Evolutionary conservation across 495 filamentous ascomycete species (phyloP).

Genomic region (Lasiosphaeriaceae sp.): DNA sequence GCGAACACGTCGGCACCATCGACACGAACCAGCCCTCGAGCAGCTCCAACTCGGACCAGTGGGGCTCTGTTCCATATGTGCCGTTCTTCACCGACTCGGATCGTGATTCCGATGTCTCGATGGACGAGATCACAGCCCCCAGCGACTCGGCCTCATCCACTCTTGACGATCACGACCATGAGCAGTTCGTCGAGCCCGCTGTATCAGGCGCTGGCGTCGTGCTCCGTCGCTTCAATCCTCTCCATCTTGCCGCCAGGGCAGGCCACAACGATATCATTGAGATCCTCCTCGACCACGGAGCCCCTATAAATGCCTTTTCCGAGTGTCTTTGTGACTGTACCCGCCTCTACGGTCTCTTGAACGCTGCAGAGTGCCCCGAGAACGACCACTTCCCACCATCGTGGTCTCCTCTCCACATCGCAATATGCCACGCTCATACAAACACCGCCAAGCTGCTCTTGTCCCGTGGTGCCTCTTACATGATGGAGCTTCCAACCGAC

Average conservation of each 20-base stretch:
- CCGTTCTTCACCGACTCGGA: conserved; percentile 9
- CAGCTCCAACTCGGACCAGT: conserved; percentile 14
- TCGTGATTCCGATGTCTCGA: conserved; percentile 14
- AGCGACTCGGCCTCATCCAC: conserved; percentile 12
- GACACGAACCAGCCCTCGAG: conserved; percentile 12
- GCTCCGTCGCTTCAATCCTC: conserved; percentile 18
- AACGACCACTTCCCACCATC: background rate
- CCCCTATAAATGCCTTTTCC: conserved; percentile 19
- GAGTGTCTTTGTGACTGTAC: conserved; percentile 29
- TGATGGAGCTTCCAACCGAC: conserved; percentile 16
- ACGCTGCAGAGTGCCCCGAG: conserved; percentile 17
- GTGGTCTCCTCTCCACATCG: conserved; percentile 35
- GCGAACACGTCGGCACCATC: conserved; percentile 14
- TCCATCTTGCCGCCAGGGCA: conserved; percentile 35
- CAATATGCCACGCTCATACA: conserved; percentile 32
- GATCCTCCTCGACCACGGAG: conserved; percentile 29
- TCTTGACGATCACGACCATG: conserved; percentile 8
- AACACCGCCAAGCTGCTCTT: conserved; percentile 31
- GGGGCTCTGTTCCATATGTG: background rate
- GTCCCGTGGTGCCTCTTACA: conserved; percentile 25
- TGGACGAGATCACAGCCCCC: conserved; percentile 10
- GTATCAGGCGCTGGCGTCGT: background rate
- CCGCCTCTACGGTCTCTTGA: conserved; percentile 21
- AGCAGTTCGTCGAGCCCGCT: background rate
- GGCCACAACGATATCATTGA: conserved; percentile 30